Conservation (phyloP, 2,329 filamentous ascomycete genomes). For the Aspergillus unguis region DNA sequence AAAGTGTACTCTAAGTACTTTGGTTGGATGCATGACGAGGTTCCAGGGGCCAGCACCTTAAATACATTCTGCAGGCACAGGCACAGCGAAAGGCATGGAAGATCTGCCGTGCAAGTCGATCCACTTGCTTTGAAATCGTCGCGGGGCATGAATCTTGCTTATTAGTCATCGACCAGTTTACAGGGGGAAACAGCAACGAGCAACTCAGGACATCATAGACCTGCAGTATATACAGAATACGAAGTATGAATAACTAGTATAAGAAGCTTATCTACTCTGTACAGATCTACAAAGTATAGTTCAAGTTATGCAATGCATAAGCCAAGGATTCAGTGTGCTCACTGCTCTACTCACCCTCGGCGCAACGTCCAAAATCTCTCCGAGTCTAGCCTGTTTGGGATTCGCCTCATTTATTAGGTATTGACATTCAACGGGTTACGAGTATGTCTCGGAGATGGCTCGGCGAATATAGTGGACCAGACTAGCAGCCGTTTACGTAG, state of each 20-base stretch:
- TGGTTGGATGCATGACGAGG: neutral
- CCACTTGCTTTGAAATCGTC: conserved; percentile 10
- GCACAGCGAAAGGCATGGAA: too few relatives aligned
- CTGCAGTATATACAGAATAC: neutral
- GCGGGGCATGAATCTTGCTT: neutral
- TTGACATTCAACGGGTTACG: neutral
- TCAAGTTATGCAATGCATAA: neutral
- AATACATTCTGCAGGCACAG: neutral
- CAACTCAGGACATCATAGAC: neutral
- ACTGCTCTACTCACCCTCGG: neutral
- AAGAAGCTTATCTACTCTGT: too few relatives aligned
- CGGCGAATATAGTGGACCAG: too few relatives aligned
- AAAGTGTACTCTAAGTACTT: neutral
- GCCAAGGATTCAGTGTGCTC: too few relatives aligned
- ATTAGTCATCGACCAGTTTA: neutral
- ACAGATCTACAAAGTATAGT: too few relatives aligned
- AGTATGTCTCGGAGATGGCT: too few relatives aligned
- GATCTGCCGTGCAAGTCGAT: neutral
- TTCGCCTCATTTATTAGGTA: neutral
- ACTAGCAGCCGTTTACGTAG: too few relatives aligned
- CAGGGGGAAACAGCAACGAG: neutral
- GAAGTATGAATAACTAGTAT: neutral
- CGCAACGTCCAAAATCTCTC: neutral
- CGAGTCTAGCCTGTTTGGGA: neutral
- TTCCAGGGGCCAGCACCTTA: neutral